Conservation (phyloP, 2,329 filamentous ascomycete genomes). For the Exophiala dermatitidis region DNA sequence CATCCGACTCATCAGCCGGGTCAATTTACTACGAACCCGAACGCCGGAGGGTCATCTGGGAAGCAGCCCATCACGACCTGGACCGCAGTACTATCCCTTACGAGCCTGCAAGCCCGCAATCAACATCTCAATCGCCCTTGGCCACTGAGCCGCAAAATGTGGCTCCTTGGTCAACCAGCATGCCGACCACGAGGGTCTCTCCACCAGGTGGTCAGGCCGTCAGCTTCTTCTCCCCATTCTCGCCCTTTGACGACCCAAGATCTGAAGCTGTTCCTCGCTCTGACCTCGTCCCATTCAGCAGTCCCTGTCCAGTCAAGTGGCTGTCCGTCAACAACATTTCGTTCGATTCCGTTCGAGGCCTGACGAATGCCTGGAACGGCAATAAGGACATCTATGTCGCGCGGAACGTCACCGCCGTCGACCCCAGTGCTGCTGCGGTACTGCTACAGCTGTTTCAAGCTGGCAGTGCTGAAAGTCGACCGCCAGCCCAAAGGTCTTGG, state of each 20-base stretch:
- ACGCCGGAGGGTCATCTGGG: conserved; percentile 15
- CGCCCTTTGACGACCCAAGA: neutral
- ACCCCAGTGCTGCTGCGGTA: conserved; percentile 5
- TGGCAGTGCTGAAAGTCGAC: neutral
- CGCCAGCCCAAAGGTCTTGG: neutral
- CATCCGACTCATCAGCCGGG: conserved; percentile 8
- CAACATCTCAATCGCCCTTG: too few species aligned
- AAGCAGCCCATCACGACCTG: conserved; percentile 2
- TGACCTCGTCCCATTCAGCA: conserved; percentile 11
- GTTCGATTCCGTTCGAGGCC: conserved; percentile 14
- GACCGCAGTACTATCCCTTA: neutral
- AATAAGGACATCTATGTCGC: conserved; percentile 17
- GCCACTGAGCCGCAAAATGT: neutral
- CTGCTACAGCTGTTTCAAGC: neutral
- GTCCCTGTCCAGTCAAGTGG: conserved; percentile 18
- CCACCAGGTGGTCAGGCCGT: neutral
- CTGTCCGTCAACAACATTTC: conserved; percentile 10
- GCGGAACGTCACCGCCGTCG: conserved; percentile 19
- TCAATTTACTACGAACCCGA: conserved; percentile 18
- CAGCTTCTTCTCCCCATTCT: neutral
- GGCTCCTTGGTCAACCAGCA: neutral
- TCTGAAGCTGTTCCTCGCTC: neutral
- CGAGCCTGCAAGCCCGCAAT: too few species aligned
- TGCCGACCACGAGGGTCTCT: neutral
- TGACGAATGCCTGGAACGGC: conserved; percentile 17